These are phyloP conservation scores for Tetrapisispora namnaoensis DNA, from an alignment of 805 yeast species.

Conservation along the genomic window DNA sequence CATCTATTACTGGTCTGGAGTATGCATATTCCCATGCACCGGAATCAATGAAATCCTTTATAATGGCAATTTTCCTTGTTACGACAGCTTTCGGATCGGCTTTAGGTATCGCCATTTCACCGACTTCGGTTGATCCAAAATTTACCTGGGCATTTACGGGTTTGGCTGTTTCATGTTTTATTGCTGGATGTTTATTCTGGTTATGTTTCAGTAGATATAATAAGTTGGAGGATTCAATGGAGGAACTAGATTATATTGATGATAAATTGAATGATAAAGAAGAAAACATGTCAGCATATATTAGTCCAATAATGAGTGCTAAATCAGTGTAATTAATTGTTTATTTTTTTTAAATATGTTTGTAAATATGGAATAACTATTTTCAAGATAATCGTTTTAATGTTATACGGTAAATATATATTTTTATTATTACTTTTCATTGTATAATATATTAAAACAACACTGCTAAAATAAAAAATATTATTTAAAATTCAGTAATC, in stretches of 20 bases:
- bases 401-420: too few species aligned
- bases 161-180: slow-evolving; percentile 46
- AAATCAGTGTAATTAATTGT: slow-evolving; percentile 10
- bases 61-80: slow-evolving; percentile 47
- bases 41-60: slow-evolving; percentile 36
- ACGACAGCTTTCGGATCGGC: slow-evolving; percentile 72
- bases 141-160: slow-evolving; percentile 61
- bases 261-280: not conserved
- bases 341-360: not conserved
- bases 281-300: slow-evolving; percentile 3
- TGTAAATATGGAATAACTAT: too few species aligned
- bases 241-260: slow-evolving; percentile 36
- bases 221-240: slow-evolving; percentile 46
- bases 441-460: too few species aligned
- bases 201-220: slow-evolving; percentile 45
- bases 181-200: slow-evolving; percentile 60
- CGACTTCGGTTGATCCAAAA: slow-evolving; percentile 60
- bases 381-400: too few species aligned
- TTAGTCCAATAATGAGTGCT: slow-evolving; percentile 33
- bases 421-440: too few species aligned
- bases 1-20: slow-evolving; percentile 73
- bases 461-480: too few species aligned
- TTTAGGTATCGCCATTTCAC: slow-evolving; percentile 60
- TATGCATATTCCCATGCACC: slow-evolving; percentile 83
- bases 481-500: too few species aligned